Percentiles rank a stretch among this genome's conserved stretches.
Conservation (phyloP, 441 rosid genomes). For the Gossypium schwendimanii region DNA sequence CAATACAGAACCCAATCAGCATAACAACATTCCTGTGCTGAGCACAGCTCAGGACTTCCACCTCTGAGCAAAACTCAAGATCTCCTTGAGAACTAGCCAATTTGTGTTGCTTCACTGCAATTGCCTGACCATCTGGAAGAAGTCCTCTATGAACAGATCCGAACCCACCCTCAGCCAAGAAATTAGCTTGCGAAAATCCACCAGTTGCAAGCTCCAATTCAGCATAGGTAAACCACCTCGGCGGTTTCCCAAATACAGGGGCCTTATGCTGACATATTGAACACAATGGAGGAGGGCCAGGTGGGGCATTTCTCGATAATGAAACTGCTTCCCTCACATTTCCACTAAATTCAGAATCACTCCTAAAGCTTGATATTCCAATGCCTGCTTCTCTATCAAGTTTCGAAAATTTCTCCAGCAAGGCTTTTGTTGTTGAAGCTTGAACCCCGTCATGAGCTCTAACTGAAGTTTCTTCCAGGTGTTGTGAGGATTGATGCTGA, state of each 20-base stretch:
- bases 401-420: slow-evolving; percentile 67
- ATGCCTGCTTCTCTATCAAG: slow-evolving; percentile 51
- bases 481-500: slow-evolving; percentile 39
- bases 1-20: slow-evolving; percentile 92
- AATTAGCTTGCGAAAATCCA: slow-evolving; percentile 86
- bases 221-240: slow-evolving; percentile 83
- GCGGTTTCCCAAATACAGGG: slow-evolving; percentile 94
- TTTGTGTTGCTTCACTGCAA: slow-evolving; percentile 97
- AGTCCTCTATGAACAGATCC: slow-evolving; percentile 97
- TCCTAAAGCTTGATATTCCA: slow-evolving; percentile 44
- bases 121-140: slow-evolving; percentile 82
- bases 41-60: slow-evolving; percentile 97
- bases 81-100: slow-evolving; percentile 97
- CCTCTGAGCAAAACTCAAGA: slow-evolving; percentile 97
- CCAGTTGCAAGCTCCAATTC: slow-evolving; percentile 94
- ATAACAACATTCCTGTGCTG: slow-evolving; percentile 98
- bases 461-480: slow-evolving; percentile 43
- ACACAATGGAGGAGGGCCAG: slow-evolving; percentile 92
- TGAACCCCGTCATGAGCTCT: slow-evolving; percentile 37
- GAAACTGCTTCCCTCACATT: slow-evolving; percentile 85
- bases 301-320: slow-evolving; percentile 67
- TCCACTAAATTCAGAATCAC: slow-evolving; percentile 62
- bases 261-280: slow-evolving; percentile 95
- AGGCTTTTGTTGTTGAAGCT: slow-evolving; percentile 47
- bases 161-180: slow-evolving; percentile 98